Percentiles rank a stretch among this genome's conserved stretches.
These are phyloP conservation scores for Dimocarpus longan DNA, from an alignment of 345 rosid genomes.

Conservation along the genomic window DNA sequence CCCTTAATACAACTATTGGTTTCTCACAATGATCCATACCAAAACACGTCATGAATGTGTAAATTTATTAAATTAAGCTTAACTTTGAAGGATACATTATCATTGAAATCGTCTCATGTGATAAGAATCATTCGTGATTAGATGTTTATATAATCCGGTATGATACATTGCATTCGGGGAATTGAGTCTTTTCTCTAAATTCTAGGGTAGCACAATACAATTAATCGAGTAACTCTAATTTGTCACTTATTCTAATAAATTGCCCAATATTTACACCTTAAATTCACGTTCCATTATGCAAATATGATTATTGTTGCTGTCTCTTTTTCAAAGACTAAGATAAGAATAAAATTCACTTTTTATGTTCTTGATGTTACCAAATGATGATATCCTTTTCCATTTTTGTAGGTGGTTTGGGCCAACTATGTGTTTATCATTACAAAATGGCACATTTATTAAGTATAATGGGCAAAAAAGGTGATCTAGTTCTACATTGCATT, in stretches of 20 bases:
- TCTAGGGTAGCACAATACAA: background rate
- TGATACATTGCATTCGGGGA: no score
- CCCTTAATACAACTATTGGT: no score
- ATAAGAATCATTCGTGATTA: background rate
- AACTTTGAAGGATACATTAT: background rate
- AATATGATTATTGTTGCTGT: background rate
- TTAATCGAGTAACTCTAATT: background rate
- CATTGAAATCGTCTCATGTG: background rate
- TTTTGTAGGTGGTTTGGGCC: background rate
- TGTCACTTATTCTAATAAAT: background rate
- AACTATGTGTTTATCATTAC: background rate
- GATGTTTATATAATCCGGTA: background rate
- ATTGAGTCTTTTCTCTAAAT: background rate
- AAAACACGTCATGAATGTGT: no score
- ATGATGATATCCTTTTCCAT: background rate
- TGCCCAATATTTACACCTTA: no score
- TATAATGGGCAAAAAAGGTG: background rate
- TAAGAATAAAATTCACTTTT: background rate
- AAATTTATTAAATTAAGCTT: no score
- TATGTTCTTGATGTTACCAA: background rate
- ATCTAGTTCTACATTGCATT: background rate
- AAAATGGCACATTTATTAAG: background rate
- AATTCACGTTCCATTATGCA: background rate
- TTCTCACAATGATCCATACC: background rate
- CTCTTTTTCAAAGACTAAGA: background rate